Base-by-base conservation (phyloP, 345 rosid genomes). In the Excoecaria cochinchinensis region DNA sequence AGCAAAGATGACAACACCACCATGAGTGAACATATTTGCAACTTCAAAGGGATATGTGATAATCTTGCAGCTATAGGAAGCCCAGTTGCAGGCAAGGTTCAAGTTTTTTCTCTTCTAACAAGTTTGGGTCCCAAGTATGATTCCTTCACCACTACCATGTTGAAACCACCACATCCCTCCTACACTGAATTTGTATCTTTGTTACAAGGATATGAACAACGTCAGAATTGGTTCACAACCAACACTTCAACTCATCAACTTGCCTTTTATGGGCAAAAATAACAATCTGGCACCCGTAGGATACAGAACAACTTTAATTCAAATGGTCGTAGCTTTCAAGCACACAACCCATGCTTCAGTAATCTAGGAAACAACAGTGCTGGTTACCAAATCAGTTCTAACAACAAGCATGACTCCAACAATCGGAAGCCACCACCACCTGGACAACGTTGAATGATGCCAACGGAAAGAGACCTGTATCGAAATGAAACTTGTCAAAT, bases 91-190 rank as follows among this genome's bases (percentile, higher is more conserved):
- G 17, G 66, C 17, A 65, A 53, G 44, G 17, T 3, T n/a, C 66
- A 67, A 10, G 78, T 75, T 1, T 75, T 63, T 55, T 75, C 17
- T 17, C 50, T 75, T 17, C 64, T 75, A 3, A 36, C n/a, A 55
- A 56, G 70, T 24, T 51, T 75, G 1, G 72, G 56, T 4, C 40
- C 40, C 53, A 15, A 56, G 6, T 75, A 75, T 75, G 78, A 75
- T 22, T 8, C 72, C 5, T 75, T 75, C 10, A 56, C 53, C 36
- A 67, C 64, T 19, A 66, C 65, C 6, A 67, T 75, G 56, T 38
- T 72, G 4, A 72, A 72, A 40, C 73, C 73, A 57, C 75, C n/a
- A 58, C 0, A 4, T 19, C 53, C 63, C 39, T 38, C 65, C 3
- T 75, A 67, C 13, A 17, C 56, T 1, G 46, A 75, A 7, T 3